Conservation (phyloP, 305 asterid species). For the Caryopteris hybrid region DNA sequence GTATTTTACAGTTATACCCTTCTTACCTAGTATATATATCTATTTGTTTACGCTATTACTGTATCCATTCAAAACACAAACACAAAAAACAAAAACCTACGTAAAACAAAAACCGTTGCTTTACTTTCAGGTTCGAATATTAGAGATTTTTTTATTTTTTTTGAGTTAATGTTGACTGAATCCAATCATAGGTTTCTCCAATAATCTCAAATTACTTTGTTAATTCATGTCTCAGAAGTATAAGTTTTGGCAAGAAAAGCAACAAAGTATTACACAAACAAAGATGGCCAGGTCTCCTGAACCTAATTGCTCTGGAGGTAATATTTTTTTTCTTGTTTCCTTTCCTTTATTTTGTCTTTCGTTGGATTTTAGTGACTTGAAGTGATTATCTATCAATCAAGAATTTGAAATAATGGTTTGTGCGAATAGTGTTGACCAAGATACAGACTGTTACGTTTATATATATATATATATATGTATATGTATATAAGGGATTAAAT, state of each 20-base stretch:
- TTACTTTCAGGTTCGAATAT: constrained; percentile 28
- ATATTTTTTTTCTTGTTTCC: background rate
- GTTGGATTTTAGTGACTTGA: background rate
- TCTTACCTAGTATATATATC: no score
- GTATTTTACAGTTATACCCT: no score
- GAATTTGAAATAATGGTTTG: background rate
- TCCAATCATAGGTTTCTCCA: background rate
- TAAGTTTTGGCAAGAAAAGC: constrained; percentile 21
- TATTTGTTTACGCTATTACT: no score
- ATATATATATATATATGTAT: no score
- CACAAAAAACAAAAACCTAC: constrained; percentile 17
- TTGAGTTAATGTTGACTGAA: background rate
- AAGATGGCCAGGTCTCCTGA: constrained; percentile 64
- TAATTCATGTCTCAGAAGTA: constrained; percentile 30
- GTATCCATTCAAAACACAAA: background rate
- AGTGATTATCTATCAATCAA: background rate
- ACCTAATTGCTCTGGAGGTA: constrained; percentile 35
- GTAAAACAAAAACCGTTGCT: constrained; percentile 27
- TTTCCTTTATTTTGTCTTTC: background rate
- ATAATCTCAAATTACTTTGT: background rate
- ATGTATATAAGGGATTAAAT: no score
- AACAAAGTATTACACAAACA: constrained; percentile 25
- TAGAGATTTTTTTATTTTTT: background rate
- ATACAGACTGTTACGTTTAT: no score
- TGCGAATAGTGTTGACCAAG: background rate